Evolutionary conservation across 306 rosid species (phyloP), one percentile per base, ranked within the genome.

Genomic region (Gillenia trifoliata): DNA sequence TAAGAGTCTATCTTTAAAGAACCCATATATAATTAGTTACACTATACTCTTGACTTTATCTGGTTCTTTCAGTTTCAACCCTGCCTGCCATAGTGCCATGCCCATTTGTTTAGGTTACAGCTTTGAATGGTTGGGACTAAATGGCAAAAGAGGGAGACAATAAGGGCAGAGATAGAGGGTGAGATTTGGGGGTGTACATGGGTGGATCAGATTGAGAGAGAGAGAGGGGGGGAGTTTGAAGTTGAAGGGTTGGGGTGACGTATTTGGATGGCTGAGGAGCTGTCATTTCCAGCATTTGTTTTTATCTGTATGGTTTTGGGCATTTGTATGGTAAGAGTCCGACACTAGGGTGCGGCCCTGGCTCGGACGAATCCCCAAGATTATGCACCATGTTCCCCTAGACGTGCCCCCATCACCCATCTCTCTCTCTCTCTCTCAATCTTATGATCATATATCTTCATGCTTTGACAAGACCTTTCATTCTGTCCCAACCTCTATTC

Each of bases 311-410:
- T 22, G 75, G 57, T 57, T 71, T 77, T 29, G 68, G 75, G 23
- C 47, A 54, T 19, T 78, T 81, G 92, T 86, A 75, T 30, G 87
- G 74, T 20, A 43, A 64, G 85, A 49, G 66, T 69, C 88, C 96
- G 89, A 90, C 96, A 90, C 66, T 26, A 55, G 79, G 91, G 77
- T 79, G 85, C 78, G 84, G 86, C 64, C 79, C 61, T 74, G 84
- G 79, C 78, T 87, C 34, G 55, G 57, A 74, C 75, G 70, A 75
- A 83, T 82, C 88, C 88, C 89, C 55, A 66, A 73, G 45, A 80
- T 79, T 81, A 47, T 80, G 86, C 85, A 81, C 70, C 78, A 4
- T 86, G 85, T 79, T 81, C 43, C 36, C 84, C 79, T 31, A 54
- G 62, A 73, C 78, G 55, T 30, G 59, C 77, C 76, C 49, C 59